Conservation (phyloP, 1,284 basidiomycete species). For the Pterulicium gracile region DNA sequence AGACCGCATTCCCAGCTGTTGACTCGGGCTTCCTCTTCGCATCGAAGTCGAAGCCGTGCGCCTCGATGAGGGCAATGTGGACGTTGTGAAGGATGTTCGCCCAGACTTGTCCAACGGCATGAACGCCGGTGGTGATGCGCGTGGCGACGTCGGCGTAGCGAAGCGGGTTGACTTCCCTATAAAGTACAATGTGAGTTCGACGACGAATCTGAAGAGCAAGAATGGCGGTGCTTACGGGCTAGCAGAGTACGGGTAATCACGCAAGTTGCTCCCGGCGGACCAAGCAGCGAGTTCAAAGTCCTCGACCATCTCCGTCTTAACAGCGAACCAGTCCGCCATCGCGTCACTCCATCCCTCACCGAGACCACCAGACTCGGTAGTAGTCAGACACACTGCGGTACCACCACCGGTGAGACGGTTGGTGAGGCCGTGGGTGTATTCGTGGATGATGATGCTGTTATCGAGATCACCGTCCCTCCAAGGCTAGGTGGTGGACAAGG, state of each 20-base stretch:
- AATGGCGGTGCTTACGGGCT: slow-evolving; percentile 9
- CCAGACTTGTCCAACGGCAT: slow-evolving; percentile 31
- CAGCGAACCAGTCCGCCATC: slow-evolving; percentile 31
- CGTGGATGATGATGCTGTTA: slow-evolving; percentile 38
- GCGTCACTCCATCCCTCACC: slow-evolving; percentile 35
- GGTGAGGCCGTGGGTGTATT: slow-evolving; percentile 39
- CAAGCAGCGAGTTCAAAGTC: slow-evolving; percentile 29
- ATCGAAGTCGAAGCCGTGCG: slow-evolving; percentile 18
- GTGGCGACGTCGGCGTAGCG: slow-evolving; percentile 6
- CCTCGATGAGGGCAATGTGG: slow-evolving; percentile 18
- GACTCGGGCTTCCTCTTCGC: slow-evolving; percentile 18
- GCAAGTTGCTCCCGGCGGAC: slow-evolving; percentile 18
- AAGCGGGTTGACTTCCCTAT: slow-evolving; percentile 10
- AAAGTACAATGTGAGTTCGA: background rate
- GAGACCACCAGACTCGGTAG: slow-evolving; percentile 31
- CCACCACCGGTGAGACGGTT: slow-evolving; percentile 41
- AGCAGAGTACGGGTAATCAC: slow-evolving; percentile 19
- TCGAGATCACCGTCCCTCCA: slow-evolving; percentile 37
- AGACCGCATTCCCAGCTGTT: slow-evolving; percentile 22
- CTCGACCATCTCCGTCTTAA: slow-evolving; percentile 21
- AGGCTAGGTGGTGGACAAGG: slow-evolving; percentile 19
- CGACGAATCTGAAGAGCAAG: background rate
- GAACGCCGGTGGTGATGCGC: background rate
- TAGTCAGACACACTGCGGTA: slow-evolving; percentile 31
- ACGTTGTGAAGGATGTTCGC: slow-evolving; percentile 35